A percentile compares a stretch with the other conserved stretches of the same genome.
Conservation (phyloP, 768 basidiomycete species). For the Lactifluus hygrophoroides region DNA sequence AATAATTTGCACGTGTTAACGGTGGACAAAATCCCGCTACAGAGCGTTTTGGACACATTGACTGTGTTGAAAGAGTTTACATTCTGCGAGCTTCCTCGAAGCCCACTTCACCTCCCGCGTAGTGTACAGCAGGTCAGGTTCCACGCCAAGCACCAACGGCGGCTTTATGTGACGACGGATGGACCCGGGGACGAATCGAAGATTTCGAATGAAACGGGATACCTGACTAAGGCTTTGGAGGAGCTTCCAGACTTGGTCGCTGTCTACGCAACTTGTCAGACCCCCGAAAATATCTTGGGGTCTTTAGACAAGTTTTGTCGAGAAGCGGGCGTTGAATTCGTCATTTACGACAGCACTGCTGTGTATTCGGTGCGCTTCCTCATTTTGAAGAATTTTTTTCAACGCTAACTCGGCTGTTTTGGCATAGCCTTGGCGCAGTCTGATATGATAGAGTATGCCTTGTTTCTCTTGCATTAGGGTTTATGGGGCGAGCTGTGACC, state of each 20-base stretch:
- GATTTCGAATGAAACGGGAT: background rate
- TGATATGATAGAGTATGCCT: slow-evolving; percentile 2
- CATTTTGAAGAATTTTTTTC: background rate
- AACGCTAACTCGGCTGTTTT: background rate
- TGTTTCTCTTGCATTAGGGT: background rate
- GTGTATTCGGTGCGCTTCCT: slow-evolving; percentile 10
- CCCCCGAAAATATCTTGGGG: background rate
- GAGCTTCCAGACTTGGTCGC: slow-evolving; percentile 8
- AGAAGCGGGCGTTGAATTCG: slow-evolving; percentile 4
- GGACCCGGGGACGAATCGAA: background rate
- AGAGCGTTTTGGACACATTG: slow-evolving; percentile 9
- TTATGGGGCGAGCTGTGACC: background rate
- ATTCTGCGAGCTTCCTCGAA: slow-evolving; percentile 2
- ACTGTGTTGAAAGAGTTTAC: slow-evolving; percentile 4
- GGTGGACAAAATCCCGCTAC: slow-evolving; percentile 7
- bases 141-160: background rate
- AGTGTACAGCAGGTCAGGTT: background rate
- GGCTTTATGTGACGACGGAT: background rate
- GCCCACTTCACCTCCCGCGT: background rate
- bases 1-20: slow-evolving; percentile 4
- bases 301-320: slow-evolving; percentile 10
- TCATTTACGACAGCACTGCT: background rate
- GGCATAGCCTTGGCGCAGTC: slow-evolving; percentile 7
- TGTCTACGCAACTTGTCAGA: background rate
- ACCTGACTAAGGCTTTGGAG: slow-evolving; percentile 2